Evolutionary conservation across 2,329 filamentous ascomycete species (phyloP).

Genomic region (Penicillium fuscoglaucum): DNA sequence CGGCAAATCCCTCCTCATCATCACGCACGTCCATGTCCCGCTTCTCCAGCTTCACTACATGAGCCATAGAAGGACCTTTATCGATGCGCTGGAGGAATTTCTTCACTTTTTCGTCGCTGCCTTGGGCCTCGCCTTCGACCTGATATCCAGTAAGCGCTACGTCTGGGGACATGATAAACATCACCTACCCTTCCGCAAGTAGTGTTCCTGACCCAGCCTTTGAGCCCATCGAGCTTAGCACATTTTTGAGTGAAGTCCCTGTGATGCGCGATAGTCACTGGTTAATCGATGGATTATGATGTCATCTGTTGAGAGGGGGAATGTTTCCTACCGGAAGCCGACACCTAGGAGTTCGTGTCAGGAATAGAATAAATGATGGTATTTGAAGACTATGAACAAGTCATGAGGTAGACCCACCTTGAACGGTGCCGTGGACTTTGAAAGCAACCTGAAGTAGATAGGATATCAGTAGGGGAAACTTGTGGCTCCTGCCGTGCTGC

Average conservation of each 20-base stretch:
- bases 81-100: conserved; percentile 74
- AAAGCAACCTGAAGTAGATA: conserved; percentile 36
- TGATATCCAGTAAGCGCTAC: conserved; percentile 38
- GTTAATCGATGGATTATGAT: conserved; percentile 19
- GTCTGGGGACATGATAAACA: background rate
- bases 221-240: conserved; percentile 46
- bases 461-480: conserved; percentile 8
- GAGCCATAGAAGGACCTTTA: conserved; percentile 69
- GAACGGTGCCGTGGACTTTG: conserved; percentile 65
- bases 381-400: background rate
- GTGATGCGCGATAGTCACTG: background rate
- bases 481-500: background rate
- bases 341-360: conserved; percentile 28
- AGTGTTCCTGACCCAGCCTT: conserved; percentile 52
- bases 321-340: conserved; percentile 33
- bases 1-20: conserved; percentile 66
- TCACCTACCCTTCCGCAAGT: conserved; percentile 45
- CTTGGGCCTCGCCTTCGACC: conserved; percentile 91
- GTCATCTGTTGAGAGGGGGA: conserved; percentile 9
- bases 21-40: conserved; percentile 65
- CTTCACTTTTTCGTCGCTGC: conserved; percentile 62
- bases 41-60: conserved; percentile 72
- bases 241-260: conserved; percentile 48
- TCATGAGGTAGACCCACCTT: conserved; percentile 54
- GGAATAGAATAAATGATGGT: background rate